Conservation (phyloP, 1,139 yeast species). For the Magnusiomyces sp. region DNA sequence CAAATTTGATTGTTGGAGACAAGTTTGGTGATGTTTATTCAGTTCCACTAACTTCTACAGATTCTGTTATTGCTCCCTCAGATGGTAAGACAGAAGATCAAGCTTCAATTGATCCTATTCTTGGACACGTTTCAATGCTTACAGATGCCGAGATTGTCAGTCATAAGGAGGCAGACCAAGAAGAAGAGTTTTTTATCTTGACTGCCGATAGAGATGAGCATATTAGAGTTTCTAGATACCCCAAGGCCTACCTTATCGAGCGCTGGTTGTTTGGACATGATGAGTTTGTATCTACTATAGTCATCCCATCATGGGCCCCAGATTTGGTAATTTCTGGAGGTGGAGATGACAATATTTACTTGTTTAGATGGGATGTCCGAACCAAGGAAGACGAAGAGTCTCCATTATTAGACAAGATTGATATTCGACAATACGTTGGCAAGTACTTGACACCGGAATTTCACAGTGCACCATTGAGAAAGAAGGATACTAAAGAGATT, state of each 20-base stretch:
- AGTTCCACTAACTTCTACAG: slow-evolving; percentile 34
- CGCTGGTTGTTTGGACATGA: slow-evolving; percentile 82
- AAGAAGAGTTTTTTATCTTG: slow-evolving; percentile 48
- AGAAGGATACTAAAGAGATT: slow-evolving; percentile 25
- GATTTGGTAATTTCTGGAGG: slow-evolving; percentile 68
- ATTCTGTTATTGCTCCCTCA: slow-evolving; percentile 17
- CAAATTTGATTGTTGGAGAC: slow-evolving; percentile 67
- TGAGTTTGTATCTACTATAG: slow-evolving; percentile 65
- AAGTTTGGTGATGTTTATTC: slow-evolving; percentile 93
- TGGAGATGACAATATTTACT: slow-evolving; percentile 69
- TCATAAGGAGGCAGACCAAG: slow-evolving; percentile 25
- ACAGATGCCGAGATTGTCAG: slow-evolving; percentile 52
- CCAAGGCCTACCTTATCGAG: slow-evolving; percentile 68
- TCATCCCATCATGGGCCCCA: slow-evolving; percentile 44
- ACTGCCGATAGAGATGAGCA: slow-evolving; percentile 97
- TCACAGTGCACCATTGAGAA: slow-evolving; percentile 15
- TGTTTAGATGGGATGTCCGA: slow-evolving; percentile 64
- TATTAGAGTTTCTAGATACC: slow-evolving; percentile 76
- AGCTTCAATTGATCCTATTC: slow-evolving; percentile 49
- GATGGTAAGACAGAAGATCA: slow-evolving; percentile 34
- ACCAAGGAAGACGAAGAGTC: slow-evolving; percentile 15
- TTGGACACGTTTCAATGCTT: slow-evolving; percentile 96
- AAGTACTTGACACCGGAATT: slow-evolving; percentile 17
- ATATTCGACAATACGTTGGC: slow-evolving; percentile 35
- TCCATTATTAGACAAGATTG: slow-evolving; percentile 41